Conservation (phyloP, 75 land plant genomes). For the Selaginella tamariscina region DNA sequence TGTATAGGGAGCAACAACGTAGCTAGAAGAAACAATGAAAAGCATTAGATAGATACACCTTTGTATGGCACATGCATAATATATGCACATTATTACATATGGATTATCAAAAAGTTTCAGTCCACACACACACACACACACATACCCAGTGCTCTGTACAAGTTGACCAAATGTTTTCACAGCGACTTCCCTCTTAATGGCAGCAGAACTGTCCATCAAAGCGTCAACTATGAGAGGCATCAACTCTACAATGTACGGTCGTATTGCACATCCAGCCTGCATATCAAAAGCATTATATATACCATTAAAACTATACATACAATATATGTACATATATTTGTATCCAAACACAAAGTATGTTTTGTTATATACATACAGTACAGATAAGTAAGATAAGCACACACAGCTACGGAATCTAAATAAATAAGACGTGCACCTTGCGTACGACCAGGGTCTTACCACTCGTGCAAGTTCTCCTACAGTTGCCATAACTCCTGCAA, state of each 20-base stretch:
- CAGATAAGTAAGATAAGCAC: too few relatives aligned
- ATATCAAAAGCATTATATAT: too few relatives aligned
- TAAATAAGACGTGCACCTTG: too few relatives aligned
- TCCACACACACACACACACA: too few relatives aligned
- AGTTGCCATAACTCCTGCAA: slow-evolving; percentile 90
- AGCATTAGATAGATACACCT: neutral
- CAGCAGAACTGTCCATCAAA: slow-evolving; percentile 80
- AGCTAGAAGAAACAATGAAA: slow-evolving; percentile 35
- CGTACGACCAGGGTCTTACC: too few relatives aligned
- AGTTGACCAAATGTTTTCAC: slow-evolving; percentile 94
- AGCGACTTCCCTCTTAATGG: slow-evolving; percentile 82
- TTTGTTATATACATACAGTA: too few relatives aligned
- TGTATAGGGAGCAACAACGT: slow-evolving; percentile 84
- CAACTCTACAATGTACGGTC: slow-evolving; percentile 51
- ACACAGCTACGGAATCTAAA: too few relatives aligned
- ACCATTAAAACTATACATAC: too few relatives aligned
- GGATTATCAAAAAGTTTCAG: too few relatives aligned
- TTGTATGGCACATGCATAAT: neutral
- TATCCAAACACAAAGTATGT: too few relatives aligned
- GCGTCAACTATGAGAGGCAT: slow-evolving; percentile 95
- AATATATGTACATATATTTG: too few relatives aligned
- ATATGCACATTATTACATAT: too few relatives aligned
- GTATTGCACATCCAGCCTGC: slow-evolving; percentile 94
- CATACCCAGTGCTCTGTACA: slow-evolving; percentile 98
- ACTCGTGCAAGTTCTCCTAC: slow-evolving; percentile 98